Evolutionary conservation across 1,139 yeast genomes (phyloP).

Genomic region (Hansenula lynferdii): DNA sequence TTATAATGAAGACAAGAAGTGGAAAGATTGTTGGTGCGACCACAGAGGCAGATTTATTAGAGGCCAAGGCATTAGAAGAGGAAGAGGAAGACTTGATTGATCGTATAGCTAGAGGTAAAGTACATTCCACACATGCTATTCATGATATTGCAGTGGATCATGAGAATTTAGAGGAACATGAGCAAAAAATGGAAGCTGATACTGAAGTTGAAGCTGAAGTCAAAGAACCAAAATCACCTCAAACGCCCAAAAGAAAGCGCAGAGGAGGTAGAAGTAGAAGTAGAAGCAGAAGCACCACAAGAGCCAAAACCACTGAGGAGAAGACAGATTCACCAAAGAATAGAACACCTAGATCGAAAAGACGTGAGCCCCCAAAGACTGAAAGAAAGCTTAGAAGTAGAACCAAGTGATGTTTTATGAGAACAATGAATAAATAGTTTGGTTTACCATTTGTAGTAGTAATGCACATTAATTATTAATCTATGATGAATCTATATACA

Average conservation of each 20-base stretch:
- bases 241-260: background rate
- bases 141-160: conserved; percentile 12
- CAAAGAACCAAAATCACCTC: background rate
- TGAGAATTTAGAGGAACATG: conserved; percentile 10
- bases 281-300: background rate
- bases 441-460: too few relatives aligned
- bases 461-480: too few relatives aligned
- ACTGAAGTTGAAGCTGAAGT: background rate
- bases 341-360: background rate
- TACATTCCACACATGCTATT: conserved; percentile 3
- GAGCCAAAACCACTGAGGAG: background rate
- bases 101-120: conserved; percentile 12
- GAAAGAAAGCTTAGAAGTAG: conserved; percentile 8
- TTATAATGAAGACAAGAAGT: conserved; percentile 25
- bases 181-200: background rate
- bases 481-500: background rate
- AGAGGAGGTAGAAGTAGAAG: background rate
- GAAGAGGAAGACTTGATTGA: conserved; percentile 12
- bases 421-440: too few relatives aligned
- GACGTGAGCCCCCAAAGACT: background rate
- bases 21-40: conserved; percentile 25
- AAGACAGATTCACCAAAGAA: background rate
- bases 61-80: conserved; percentile 11
- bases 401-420: conserved; percentile 12
- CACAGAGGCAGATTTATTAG: conserved; percentile 14